These are phyloP conservation scores for Coniochaeta ligniaria DNA, from an alignment of 2,329 filamentous ascomycete species.

Conservation along the genomic window DNA sequence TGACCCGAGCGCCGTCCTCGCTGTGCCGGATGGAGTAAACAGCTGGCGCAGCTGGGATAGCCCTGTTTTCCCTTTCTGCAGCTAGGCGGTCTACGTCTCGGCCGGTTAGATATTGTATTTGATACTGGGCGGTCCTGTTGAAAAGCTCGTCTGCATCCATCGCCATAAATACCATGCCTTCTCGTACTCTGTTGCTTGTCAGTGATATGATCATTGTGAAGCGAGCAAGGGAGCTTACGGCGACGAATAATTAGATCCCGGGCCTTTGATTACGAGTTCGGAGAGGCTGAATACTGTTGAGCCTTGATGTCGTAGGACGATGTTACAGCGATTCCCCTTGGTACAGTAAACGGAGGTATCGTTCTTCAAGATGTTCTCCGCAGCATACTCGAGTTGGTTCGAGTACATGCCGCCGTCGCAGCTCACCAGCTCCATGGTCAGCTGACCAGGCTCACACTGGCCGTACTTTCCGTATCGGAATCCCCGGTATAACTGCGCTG, in stretches of 20 bases:
- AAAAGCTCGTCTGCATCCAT: conserved; percentile 78
- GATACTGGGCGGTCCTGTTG: conserved; percentile 64
- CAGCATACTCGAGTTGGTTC: conserved; percentile 56
- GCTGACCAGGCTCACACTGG: conserved; percentile 73
- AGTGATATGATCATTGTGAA: conserved; percentile 14
- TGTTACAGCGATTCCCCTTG: conserved; percentile 78
- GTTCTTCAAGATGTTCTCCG: conserved; percentile 77
- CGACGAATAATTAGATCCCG: conserved; percentile 71
- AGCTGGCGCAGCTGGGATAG: conserved; percentile 13
- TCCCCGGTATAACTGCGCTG: conserved; percentile 39
- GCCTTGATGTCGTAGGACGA: conserved; percentile 75
- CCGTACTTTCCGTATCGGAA: conserved; percentile 83
- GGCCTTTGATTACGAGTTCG: conserved; percentile 82
- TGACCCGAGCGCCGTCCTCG: conserved; percentile 42
- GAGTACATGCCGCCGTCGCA: conserved; percentile 75
- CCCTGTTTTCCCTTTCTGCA: not conserved
- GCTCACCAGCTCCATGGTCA: conserved; percentile 82
- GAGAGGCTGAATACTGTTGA: conserved; percentile 75
- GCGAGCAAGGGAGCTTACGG: conserved; percentile 53
- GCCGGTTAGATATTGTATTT: conserved; percentile 54
- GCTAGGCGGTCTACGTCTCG: conserved; percentile 11
- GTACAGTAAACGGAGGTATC: conserved; percentile 87
- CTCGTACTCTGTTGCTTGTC: conserved; percentile 59
- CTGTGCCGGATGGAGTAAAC: conserved; percentile 46
- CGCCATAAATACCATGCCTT: conserved; percentile 86